Percentiles rank a stretch among this genome's conserved stretches.
phyloP scores from a whole-genome alignment of 805 yeast species.

The Metschnikowia reukaufii region DNA sequence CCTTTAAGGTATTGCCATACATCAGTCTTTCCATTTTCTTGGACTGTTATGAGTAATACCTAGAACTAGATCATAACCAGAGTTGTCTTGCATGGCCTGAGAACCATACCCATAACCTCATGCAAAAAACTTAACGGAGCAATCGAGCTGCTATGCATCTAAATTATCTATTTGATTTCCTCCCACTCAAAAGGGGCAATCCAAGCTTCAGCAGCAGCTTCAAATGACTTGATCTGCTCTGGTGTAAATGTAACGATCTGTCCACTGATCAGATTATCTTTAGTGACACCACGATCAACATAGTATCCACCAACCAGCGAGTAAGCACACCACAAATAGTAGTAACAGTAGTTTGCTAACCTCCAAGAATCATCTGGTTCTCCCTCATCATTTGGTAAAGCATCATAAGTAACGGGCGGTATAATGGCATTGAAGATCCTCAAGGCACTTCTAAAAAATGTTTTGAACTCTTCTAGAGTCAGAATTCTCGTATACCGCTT shows the following conservation, averaged over 20 bases:
- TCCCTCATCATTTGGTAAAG: conserved; percentile 8
- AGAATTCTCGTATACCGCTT: conserved; percentile 26
- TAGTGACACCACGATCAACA: conserved; percentile 18
- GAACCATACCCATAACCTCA: too few species aligned
- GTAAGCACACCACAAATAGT: conserved; percentile 63
- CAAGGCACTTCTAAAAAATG: conserved; percentile 32
- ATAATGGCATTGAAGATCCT: conserved; percentile 45
- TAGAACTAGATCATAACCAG: too few species aligned
- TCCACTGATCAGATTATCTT: conserved; percentile 43
- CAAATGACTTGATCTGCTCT: conserved; percentile 30
- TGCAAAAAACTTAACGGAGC: too few species aligned
- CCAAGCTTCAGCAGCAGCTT: conserved; percentile 37
- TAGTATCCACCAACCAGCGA: conserved; percentile 52
- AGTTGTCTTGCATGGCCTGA: too few species aligned
- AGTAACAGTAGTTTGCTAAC: conserved; percentile 43
- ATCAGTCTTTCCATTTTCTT: too few species aligned
- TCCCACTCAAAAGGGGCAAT: conserved; percentile 17
- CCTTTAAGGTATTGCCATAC: too few species aligned
- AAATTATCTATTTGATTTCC: too few species aligned
- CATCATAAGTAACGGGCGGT: conserved; percentile 10
- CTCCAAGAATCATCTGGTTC: conserved; percentile 17
- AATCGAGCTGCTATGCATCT: too few species aligned
- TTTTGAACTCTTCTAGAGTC: conserved; percentile 25
- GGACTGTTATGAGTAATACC: too few species aligned
- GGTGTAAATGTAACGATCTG: conserved; percentile 40